These are phyloP conservation scores for Fraxinus anomala DNA, from an alignment of 257 asterid species.

Conservation along the genomic window DNA sequence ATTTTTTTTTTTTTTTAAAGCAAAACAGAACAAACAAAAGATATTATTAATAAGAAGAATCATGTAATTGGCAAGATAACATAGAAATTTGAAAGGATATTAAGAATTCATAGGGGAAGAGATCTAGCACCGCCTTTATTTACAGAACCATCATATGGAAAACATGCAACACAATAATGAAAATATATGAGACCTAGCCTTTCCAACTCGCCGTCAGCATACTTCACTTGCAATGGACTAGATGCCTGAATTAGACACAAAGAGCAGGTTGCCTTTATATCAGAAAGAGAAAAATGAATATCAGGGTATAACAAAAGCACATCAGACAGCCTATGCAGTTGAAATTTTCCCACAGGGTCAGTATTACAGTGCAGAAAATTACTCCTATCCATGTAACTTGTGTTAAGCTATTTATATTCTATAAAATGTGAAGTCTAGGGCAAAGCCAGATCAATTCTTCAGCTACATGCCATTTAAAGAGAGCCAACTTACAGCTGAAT, in stretches of 20 bases:
- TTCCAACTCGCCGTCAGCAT: slow-evolving; percentile 99
- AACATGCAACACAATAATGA: slow-evolving; percentile 15
- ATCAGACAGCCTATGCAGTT: slow-evolving; percentile 13
- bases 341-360: not conserved
- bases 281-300: slow-evolving; percentile 32
- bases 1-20: slow-evolving; percentile 24
- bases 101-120: not conserved
- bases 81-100: slow-evolving; percentile 13
- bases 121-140: slow-evolving; percentile 12
- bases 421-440: slow-evolving; percentile 9
- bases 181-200: slow-evolving; percentile 71
- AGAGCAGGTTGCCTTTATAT: slow-evolving; percentile 34
- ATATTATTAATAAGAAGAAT: slow-evolving; percentile 5
- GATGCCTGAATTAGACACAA: slow-evolving; percentile 76
- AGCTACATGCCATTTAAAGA: slow-evolving; percentile 20
- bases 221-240: slow-evolving; percentile 94
- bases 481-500: slow-evolving; percentile 13
- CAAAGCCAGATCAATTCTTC: slow-evolving; percentile 11
- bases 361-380: not conserved
- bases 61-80: slow-evolving; percentile 12
- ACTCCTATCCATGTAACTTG: slow-evolving; percentile 11
- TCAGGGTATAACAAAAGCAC: slow-evolving; percentile 16
- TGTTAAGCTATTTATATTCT: not conserved
- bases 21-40: slow-evolving; percentile 19
- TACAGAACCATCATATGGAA: slow-evolving; percentile 20